These are phyloP conservation scores for Boeremia lycopersici DNA, from an alignment of 2,329 filamentous ascomycete genomes.

Conservation along the genomic window DNA sequence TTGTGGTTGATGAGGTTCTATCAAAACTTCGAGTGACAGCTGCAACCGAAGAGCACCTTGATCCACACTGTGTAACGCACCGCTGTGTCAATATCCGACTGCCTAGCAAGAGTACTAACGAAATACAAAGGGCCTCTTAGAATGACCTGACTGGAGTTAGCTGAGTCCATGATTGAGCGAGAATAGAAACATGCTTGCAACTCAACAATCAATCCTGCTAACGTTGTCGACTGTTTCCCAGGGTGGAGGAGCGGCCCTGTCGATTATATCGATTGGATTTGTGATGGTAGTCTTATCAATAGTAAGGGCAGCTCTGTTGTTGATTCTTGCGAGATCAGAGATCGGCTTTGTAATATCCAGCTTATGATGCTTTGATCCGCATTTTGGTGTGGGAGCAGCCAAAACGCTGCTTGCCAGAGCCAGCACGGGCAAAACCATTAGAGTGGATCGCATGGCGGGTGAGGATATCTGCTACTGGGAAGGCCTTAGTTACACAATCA, in stretches of 20 bases:
- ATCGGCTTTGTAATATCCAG: not conserved
- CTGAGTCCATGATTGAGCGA: too few relatives aligned
- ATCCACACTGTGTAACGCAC: too few relatives aligned
- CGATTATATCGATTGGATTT: not conserved
- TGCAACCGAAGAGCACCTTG: too few relatives aligned
- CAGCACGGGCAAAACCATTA: conserved; percentile 10
- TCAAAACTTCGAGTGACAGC: not conserved
- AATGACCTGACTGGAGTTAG: not conserved
- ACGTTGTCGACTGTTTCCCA: not conserved
- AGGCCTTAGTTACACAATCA: not conserved
- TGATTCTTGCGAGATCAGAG: not conserved
- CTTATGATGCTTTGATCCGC: not conserved
- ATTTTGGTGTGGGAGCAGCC: conserved; percentile 23
- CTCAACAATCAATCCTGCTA: conserved; percentile 1
- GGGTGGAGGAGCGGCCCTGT: not conserved
- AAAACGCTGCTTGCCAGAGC: conserved; percentile 7
- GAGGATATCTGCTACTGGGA: not conserved
- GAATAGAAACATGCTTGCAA: not conserved
- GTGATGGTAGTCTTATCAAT: not conserved
- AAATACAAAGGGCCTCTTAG: not conserved
- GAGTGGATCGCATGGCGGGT: conserved; percentile 3
- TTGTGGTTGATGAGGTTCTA: not conserved
- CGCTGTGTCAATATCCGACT: not conserved
- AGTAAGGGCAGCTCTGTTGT: not conserved
- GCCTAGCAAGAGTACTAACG: too few relatives aligned